These are phyloP conservation scores for Stereocaulon alpinum DNA, from an alignment of 495 filamentous ascomycete species.

Conservation along the genomic window DNA sequence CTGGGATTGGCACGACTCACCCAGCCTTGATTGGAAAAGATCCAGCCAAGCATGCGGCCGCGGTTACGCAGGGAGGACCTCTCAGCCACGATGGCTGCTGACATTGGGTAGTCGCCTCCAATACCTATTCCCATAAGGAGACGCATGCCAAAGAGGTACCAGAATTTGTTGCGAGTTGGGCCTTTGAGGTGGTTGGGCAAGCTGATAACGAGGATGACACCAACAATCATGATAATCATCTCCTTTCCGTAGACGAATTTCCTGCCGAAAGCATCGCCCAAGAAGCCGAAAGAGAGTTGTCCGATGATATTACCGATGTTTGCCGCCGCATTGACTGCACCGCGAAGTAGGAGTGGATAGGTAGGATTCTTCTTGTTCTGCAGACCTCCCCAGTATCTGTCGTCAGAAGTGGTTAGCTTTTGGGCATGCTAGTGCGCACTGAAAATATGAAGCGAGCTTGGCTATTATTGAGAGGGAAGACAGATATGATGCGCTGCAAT, in stretches of 20 bases:
- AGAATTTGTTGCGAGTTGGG: slow-evolving; percentile 55
- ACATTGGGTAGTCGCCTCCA: slow-evolving; percentile 79
- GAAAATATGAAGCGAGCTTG: no score
- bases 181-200: slow-evolving; percentile 25
- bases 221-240: slow-evolving; percentile 78
- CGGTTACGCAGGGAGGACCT: slow-evolving; percentile 61
- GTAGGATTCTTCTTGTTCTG: slow-evolving; percentile 42
- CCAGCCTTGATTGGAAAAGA: slow-evolving; percentile 80
- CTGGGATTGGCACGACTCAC: slow-evolving; percentile 37
- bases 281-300: slow-evolving; percentile 69
- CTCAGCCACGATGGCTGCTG: slow-evolving; percentile 52
- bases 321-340: slow-evolving; percentile 82
- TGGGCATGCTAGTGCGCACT: neutral
- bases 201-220: slow-evolving; percentile 62
- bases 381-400: slow-evolving; percentile 31
- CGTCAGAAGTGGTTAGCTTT: slow-evolving; percentile 65
- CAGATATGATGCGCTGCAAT: neutral
- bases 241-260: slow-evolving; percentile 85
- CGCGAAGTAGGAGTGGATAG: slow-evolving; percentile 48
- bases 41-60: slow-evolving; percentile 80
- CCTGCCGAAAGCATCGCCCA: slow-evolving; percentile 70
- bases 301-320: slow-evolving; percentile 79
- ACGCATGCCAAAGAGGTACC: slow-evolving; percentile 41
- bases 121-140: slow-evolving; percentile 77
- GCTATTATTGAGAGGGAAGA: neutral